Evolutionary conservation across 78 protist species (phyloP).

Genomic region (slime mould (Dictyostelium discoideum)): DNA sequence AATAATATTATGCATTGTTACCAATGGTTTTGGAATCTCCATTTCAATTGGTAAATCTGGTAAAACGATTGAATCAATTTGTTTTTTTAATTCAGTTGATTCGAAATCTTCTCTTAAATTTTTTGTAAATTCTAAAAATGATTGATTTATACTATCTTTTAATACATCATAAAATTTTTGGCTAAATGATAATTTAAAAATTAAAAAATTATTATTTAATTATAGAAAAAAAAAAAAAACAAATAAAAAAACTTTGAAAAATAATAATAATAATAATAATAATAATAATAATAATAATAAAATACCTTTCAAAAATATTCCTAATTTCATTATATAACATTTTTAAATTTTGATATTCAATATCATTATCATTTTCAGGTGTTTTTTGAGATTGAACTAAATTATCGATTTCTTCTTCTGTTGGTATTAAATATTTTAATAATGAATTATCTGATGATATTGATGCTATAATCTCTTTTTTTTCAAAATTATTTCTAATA

Average conservation of each 20-base stretch:
- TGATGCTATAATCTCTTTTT: neutral
- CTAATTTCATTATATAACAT: constrained; percentile 7
- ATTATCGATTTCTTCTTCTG: neutral
- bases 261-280: neutral
- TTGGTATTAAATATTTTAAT: constrained; percentile 31
- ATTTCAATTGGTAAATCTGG: constrained; percentile 34
- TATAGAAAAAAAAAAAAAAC: neutral
- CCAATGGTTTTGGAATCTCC: constrained; percentile 40
- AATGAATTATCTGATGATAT: neutral
- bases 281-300: neutral
- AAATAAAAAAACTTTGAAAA: neutral
- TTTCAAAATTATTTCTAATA: constrained; percentile 23
- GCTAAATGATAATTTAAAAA: neutral
- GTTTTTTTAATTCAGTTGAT: neutral
- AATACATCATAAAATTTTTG: constrained; percentile 20
- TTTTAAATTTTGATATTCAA: neutral
- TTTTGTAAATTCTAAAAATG: constrained; percentile 32
- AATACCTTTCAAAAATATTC: constrained; percentile 33
- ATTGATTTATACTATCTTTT: constrained; percentile 14
- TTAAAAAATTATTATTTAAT: neutral
- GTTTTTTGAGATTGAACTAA: neutral
- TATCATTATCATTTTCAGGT: neutral
- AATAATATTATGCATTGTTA: constrained; percentile 3
- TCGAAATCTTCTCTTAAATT: constrained; percentile 18
- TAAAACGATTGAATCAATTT: neutral